Evolutionary conservation across 2,329 filamentous ascomycete species (phyloP), one percentile per base, ranked within the genome.

Genomic region (Cytospora chrysosperma): DNA sequence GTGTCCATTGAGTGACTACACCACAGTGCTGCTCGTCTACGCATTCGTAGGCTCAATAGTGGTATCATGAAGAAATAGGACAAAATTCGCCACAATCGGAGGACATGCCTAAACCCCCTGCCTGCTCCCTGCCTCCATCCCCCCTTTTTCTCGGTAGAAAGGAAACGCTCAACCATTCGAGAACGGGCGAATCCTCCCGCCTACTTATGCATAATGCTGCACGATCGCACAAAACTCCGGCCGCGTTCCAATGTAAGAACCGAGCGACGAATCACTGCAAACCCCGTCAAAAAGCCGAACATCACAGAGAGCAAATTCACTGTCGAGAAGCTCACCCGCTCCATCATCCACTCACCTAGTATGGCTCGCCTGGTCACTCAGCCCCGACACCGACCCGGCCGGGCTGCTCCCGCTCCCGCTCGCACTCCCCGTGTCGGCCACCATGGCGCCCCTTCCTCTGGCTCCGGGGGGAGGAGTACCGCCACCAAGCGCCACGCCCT

Each of bases 401-500:
- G 64, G 56, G 19, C 49, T 59, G 30, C 56, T 63, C n/a, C 37
- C 59, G 54, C 49, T 52, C 43, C 34, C 32, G 27, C 43, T 63
- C 24, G 24, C 61, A 30, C 64, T 65, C 21, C 57, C 61, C n/a
- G 64, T 30, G 17, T 57, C 64, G 19, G 61, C n/a, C 27, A 32
- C 19, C 7, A 43, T n/a, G n/a, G 17, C 30, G 13, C 43, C 34
- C 9, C 21, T 32, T 24, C 15, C 24, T 3, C n/a, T 19, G 4
- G 7, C 30, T 19, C n/a, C 24, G 9, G 21, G 10, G 3, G 32
- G 28, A 24, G 53, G 27, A 19, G 32, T 4, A 9, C 6, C 37
- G 13, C 30, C 8, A 9, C 40, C 40, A 12, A 37, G 9, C 24
- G 49, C 47, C 17, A 37, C 28, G 10, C 70, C 74, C 17, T 72